A percentile compares a stretch with the other conserved stretches of the same genome.
Evolutionary conservation across 148 eudicot genomes (phyloP).

Genomic region (Polygonum maritimum): DNA sequence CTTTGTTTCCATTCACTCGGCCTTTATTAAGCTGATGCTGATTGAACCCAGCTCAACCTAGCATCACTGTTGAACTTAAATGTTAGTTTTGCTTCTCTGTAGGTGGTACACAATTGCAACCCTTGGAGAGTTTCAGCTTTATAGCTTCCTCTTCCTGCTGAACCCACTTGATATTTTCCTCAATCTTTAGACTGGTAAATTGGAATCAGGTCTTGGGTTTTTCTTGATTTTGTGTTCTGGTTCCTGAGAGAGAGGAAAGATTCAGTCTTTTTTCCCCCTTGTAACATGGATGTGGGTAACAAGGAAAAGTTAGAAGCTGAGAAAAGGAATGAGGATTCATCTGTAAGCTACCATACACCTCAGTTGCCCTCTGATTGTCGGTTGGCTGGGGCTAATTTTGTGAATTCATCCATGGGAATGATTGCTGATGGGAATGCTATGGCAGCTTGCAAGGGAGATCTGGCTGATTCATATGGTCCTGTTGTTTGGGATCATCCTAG

Average conservation of each 20-base stretch:
- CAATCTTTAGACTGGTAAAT: not conserved
- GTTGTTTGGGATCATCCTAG: slow-evolving; percentile 58
- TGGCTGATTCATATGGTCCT: slow-evolving; percentile 52
- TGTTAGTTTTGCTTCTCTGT: not conserved
- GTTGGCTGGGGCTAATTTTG: slow-evolving; percentile 29
- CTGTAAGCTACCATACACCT: slow-evolving; percentile 32
- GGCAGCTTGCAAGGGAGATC: slow-evolving; percentile 37
- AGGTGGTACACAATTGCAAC: not conserved
- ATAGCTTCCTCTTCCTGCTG: not conserved
- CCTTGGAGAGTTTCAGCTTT: not conserved
- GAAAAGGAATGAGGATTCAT: slow-evolving; percentile 43
- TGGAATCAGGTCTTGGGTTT: slow-evolving; percentile 9
- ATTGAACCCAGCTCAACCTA: slow-evolving; percentile 6
- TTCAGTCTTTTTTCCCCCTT: not conserved
- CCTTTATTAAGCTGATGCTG: slow-evolving; percentile 13
- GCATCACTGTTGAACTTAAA: not conserved
- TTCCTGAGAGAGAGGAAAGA: not conserved
- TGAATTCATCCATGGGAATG: slow-evolving; percentile 40
- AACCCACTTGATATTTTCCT: not conserved
- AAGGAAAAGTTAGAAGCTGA: slow-evolving; percentile 46
- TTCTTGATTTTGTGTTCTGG: slow-evolving; percentile 10
- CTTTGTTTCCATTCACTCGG: slow-evolving; percentile 16
- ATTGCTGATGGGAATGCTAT: slow-evolving; percentile 26
- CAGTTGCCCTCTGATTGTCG: slow-evolving; percentile 56
- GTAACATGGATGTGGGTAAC: slow-evolving; percentile 35